Conservation (phyloP, 169 alveolate genomes). For the Hepatocystis sp. region DNA sequence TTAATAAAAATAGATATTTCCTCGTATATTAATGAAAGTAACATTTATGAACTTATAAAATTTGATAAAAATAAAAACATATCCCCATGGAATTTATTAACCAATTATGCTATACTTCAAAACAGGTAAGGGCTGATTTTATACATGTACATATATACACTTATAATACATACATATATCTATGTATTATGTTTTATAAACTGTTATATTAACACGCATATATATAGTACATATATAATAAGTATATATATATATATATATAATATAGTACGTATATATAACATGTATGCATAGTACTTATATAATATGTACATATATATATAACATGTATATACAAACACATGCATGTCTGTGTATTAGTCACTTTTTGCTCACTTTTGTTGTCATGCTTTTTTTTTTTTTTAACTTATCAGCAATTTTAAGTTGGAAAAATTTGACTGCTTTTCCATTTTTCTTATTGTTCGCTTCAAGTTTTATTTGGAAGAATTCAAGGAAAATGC, state of each 20-base stretch:
- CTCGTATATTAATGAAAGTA: conserved; percentile 46
- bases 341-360: background rate
- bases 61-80: conserved; percentile 24
- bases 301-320: too few species aligned
- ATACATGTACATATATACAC: too few species aligned
- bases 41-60: conserved; percentile 43
- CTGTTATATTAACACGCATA: too few species aligned
- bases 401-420: conserved; percentile 13
- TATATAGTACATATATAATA: too few species aligned
- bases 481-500: conserved; percentile 65
- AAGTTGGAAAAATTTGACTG: conserved; percentile 57
- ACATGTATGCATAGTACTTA: too few species aligned
- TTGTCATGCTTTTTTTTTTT: background rate
- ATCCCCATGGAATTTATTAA: conserved; percentile 36
- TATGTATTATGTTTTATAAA: too few species aligned
- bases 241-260: background rate
- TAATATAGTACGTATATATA: background rate
- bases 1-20: conserved; percentile 48
- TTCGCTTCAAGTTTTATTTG: conserved; percentile 62
- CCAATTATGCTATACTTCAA: conserved; percentile 34
- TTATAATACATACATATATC: too few species aligned
- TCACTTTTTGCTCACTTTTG: background rate
- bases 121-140: conserved; percentile 24
- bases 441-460: conserved; percentile 49
- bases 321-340: conserved; percentile 1